These are phyloP conservation scores for Millerozyma miso DNA, from an alignment of 805 yeast species.

Conservation along the genomic window DNA sequence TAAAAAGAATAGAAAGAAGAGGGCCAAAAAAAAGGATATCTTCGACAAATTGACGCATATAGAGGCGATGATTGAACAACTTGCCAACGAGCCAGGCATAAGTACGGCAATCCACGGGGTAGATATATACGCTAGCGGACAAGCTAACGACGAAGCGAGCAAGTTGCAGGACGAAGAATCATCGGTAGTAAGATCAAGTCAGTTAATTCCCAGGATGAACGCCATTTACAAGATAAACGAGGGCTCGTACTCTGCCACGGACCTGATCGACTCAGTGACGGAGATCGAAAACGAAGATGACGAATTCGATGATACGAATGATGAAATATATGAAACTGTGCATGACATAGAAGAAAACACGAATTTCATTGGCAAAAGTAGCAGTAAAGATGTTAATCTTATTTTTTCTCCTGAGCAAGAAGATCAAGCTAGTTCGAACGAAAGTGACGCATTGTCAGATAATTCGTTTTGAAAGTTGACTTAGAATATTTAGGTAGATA, in stretches of 20 bases:
- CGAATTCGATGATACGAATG: conserved; percentile 3
- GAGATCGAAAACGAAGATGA: conserved; percentile 3
- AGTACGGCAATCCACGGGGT: conserved; percentile 5
- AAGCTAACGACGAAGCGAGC: conserved; percentile 3
- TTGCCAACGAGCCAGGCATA: background rate
- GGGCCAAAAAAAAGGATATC: conserved; percentile 10
- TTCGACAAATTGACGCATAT: conserved; percentile 14
- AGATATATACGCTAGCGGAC: conserved; percentile 3
- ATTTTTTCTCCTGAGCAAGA: background rate
- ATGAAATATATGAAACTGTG: conserved; percentile 7
- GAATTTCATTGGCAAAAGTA: background rate
- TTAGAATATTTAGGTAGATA: no score
- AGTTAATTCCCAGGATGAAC: conserved; percentile 3
- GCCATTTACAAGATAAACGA: conserved; percentile 20
- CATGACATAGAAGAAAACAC: background rate
- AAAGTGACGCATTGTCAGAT: background rate
- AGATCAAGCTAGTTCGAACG: background rate
- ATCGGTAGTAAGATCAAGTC: background rate
- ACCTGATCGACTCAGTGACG: conserved; percentile 16
- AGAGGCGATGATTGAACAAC: conserved; percentile 9
- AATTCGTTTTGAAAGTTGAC: background rate
- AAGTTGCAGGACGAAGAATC: background rate
- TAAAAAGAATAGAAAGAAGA: conserved; percentile 1
- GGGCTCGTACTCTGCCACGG: conserved; percentile 17
- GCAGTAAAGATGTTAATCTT: conserved; percentile 4